phyloP scores from a whole-genome alignment of 2,329 filamentous ascomycete genomes.

The Colletotrichum sp. region DNA sequence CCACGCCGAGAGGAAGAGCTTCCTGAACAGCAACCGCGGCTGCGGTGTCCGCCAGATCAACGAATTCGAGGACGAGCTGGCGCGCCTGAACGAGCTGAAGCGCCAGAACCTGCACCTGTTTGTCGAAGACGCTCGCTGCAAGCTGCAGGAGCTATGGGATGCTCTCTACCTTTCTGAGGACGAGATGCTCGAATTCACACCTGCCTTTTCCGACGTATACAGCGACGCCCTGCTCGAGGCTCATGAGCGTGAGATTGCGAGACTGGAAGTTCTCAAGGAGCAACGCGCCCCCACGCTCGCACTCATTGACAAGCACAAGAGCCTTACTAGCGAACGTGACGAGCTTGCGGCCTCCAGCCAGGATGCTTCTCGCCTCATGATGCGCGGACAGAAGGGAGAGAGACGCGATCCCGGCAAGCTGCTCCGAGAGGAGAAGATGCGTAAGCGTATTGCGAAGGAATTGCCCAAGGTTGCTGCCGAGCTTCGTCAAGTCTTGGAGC shows the following conservation, averaged over 20 bases:
- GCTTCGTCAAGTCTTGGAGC: conserved; percentile 79
- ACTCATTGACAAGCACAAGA: conserved; percentile 83
- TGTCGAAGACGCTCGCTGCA: conserved; percentile 90
- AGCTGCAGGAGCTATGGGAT: conserved; percentile 95
- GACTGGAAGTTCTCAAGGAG: conserved; percentile 82
- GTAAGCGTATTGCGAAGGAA: conserved; percentile 93
- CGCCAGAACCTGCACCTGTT: conserved; percentile 94
- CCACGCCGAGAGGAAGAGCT: conserved; percentile 81
- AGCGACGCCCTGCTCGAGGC: conserved; percentile 94
- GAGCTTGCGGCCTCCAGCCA: conserved; percentile 90
- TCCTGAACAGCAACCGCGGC: conserved; percentile 86
- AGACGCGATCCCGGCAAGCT: conserved; percentile 93
- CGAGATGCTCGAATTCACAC: conserved; percentile 98
- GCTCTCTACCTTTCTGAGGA: conserved; percentile 93
- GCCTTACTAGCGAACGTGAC: conserved; percentile 83
- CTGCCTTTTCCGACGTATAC: conserved; percentile 96
- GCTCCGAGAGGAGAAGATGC: conserved; percentile 96
- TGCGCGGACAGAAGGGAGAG: conserved; percentile 90
- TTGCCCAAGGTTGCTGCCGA: conserved; percentile 89
- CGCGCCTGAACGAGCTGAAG: conserved; percentile 88
- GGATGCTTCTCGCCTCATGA: conserved; percentile 92
- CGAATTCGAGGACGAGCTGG: conserved; percentile 91
- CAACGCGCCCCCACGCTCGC: conserved; percentile 85
- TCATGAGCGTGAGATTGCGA: conserved; percentile 87
- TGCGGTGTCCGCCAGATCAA: conserved; percentile 93